Percentiles rank a stretch among this genome's conserved stretches.
Evolutionary conservation across 2,329 filamentous ascomycete genomes (phyloP).

Genomic region (Claviceps sp.): DNA sequence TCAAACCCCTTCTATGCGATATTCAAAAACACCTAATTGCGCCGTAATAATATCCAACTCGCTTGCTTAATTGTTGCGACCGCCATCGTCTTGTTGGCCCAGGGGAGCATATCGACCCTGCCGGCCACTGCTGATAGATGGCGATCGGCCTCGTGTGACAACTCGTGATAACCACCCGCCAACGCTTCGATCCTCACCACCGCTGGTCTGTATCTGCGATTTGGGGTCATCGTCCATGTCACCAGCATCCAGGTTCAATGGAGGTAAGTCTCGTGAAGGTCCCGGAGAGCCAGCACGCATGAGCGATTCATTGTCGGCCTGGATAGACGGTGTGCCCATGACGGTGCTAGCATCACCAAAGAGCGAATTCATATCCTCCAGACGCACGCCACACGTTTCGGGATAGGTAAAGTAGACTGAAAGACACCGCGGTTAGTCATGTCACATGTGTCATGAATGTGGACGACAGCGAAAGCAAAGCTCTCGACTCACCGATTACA

Average conservation of each 20-base stretch:
- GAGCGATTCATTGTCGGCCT: constrained; percentile 65
- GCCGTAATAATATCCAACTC: constrained; percentile 9
- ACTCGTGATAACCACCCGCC: constrained; percentile 36
- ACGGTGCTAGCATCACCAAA: constrained; percentile 88
- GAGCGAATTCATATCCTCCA: constrained; percentile 92
- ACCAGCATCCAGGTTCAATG: constrained; percentile 66
- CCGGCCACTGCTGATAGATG: constrained; percentile 22
- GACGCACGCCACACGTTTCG: constrained; percentile 84
- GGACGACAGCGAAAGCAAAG: not conserved
- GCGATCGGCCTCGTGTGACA: constrained; percentile 24
- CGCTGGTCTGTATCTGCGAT: constrained; percentile 20
- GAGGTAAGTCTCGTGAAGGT: constrained; percentile 59
- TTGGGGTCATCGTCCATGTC: constrained; percentile 39
- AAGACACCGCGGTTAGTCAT: constrained; percentile 10
- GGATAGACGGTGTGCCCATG: constrained; percentile 61
- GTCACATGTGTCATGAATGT: not conserved
- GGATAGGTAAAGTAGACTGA: constrained; percentile 95
- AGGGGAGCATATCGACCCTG: constrained; percentile 30
- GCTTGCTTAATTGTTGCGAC: constrained; percentile 13
- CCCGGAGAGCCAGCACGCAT: constrained; percentile 63
- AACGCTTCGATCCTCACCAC: constrained; percentile 28
- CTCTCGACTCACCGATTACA: constrained; percentile 65
- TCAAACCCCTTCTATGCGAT: constrained; percentile 23
- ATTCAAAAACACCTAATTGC: constrained; percentile 13
- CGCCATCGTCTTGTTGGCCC: constrained; percentile 26